Evolutionary conservation across 805 yeast genomes (phyloP).

Genomic region (Saccharomycopsis capsularis): DNA sequence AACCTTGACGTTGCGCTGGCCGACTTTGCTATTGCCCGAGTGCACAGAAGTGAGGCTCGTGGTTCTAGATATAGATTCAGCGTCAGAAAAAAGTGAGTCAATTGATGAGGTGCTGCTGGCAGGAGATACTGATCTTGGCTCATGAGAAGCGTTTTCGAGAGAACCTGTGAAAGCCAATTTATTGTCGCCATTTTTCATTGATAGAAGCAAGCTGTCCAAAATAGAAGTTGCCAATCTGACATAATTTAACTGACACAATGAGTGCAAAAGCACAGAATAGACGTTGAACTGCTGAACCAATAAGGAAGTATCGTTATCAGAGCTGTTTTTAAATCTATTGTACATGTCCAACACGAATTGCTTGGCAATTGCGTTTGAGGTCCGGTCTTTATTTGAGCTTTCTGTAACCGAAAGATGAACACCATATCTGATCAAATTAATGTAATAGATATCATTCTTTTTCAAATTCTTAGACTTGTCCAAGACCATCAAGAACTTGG

Average conservation of each 20-base stretch:
- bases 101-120: not conserved
- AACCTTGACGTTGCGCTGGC: not conserved
- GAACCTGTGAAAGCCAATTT: not conserved
- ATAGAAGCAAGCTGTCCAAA: conserved; percentile 16
- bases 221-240: conserved; percentile 17
- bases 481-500: conserved; percentile 12
- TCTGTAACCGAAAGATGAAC: not conserved
- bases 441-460: conserved; percentile 17
- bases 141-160: not conserved
- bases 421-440: conserved; percentile 16
- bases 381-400: not conserved
- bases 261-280: conserved; percentile 16
- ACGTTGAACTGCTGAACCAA: conserved; percentile 15
- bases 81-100: not conserved
- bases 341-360: conserved; percentile 10
- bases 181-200: conserved; percentile 2
- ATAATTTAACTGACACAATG: conserved; percentile 16
- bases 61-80: no score
- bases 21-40: not conserved
- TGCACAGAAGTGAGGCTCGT: no score
- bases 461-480: conserved; percentile 2
- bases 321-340: conserved; percentile 12
- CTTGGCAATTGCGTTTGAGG: not conserved
- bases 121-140: not conserved
- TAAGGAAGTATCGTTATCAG: conserved; percentile 2